Conservation (phyloP, 164 flowering plant genomes). For the Vitis rotundifolia region DNA sequence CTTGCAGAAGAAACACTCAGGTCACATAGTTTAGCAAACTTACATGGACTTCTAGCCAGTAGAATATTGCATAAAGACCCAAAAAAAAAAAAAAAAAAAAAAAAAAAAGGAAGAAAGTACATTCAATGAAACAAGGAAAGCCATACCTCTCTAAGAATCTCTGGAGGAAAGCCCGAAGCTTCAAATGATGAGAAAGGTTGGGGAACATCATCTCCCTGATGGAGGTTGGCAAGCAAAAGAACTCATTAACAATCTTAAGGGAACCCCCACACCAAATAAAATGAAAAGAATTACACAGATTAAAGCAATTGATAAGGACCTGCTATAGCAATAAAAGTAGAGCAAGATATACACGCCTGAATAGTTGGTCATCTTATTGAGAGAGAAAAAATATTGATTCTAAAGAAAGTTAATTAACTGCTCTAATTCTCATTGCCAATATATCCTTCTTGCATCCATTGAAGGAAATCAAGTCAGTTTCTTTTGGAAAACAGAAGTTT, state of each 20-base stretch:
- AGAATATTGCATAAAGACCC: constrained; percentile 2
- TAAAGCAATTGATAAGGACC: not conserved
- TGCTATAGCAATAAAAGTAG: too few relatives aligned
- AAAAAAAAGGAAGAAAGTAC: not conserved
- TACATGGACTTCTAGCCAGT: constrained; percentile 17
- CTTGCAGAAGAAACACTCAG: constrained; percentile 19
- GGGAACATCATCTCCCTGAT: constrained; percentile 78
- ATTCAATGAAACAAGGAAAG: not conserved
- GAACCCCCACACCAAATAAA: not conserved
- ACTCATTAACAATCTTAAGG: not conserved
- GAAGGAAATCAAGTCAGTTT: not conserved
- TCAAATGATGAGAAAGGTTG: constrained; percentile 79
- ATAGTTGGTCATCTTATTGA: too few relatives aligned
- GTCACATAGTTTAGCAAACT: constrained; percentile 12
- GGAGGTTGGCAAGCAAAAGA: not conserved
- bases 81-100: not conserved
- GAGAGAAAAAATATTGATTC: not conserved
- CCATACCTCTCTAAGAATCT: constrained; percentile 85
- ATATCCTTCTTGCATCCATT: not conserved
- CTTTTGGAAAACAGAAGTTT: not conserved
- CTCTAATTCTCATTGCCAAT: not conserved
- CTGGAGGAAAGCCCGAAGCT: constrained; percentile 79
- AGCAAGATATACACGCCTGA: too few relatives aligned
- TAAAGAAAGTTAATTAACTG: not conserved
- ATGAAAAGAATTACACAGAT: not conserved